Percentiles rank a stretch among this genome's conserved stretches.
phyloP scores from a whole-genome alignment of 2,329 filamentous ascomycete genomes.

The Juglanconis oblonga region DNA sequence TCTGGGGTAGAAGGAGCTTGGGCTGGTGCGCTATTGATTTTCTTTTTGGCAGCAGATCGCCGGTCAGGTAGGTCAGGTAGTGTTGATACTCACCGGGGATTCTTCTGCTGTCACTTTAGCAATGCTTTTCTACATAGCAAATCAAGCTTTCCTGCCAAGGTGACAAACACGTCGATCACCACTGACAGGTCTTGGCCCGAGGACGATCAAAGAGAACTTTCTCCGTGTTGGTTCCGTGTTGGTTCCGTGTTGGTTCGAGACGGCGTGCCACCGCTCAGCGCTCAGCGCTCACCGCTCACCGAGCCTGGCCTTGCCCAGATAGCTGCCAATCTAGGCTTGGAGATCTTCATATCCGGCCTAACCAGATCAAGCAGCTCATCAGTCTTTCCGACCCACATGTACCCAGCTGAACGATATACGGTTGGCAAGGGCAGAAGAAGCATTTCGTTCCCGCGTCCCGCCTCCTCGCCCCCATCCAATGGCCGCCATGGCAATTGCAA shows the following conservation, averaged over 20 bases:
- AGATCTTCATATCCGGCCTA: not conserved
- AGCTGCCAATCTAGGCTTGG: not conserved
- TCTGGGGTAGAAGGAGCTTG: too few species aligned
- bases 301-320: not conserved
- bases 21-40: too few species aligned
- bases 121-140: not conserved
- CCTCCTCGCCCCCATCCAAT: not conserved
- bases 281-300: not conserved
- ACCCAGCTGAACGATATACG: not conserved
- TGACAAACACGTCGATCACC: not conserved
- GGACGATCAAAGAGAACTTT: too few species aligned
- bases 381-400: not conserved
- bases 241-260: too few species aligned
- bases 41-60: not conserved
- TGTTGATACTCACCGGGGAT: not conserved
- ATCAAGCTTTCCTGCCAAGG: not conserved
- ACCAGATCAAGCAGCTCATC: constrained; percentile 3
- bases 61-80: not conserved
- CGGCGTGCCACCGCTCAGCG: too few species aligned
- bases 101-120: not conserved
- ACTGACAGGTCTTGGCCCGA: not conserved
- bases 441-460: not conserved
- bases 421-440: not conserved
- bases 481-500: not conserved
- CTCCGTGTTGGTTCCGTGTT: too few species aligned